Conservation (phyloP, 371 early-diverging fungal species). For the Rhizomucor pusillus region DNA sequence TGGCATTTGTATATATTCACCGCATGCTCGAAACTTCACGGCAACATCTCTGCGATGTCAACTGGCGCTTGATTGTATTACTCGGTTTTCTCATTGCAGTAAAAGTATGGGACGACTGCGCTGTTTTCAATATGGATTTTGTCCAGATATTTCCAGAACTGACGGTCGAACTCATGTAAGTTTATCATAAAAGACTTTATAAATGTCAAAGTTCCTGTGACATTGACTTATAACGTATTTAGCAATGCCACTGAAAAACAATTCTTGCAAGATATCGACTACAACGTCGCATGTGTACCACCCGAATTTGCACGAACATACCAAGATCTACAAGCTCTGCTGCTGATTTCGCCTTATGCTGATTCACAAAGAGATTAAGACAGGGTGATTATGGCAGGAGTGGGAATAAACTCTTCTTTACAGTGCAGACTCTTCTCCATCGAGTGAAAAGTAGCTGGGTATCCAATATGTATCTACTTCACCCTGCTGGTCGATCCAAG, state of each 20-base stretch:
- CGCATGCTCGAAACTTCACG: slow-evolving; percentile 65
- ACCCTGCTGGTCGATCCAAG: slow-evolving; percentile 79
- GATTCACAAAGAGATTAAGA: too few relatives aligned
- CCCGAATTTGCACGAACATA: neutral
- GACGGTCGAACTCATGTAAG: slow-evolving; percentile 24
- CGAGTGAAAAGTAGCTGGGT: slow-evolving; percentile 66
- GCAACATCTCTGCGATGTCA: slow-evolving; percentile 61
- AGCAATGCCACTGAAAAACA: neutral
- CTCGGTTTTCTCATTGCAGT: slow-evolving; percentile 69
- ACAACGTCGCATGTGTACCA: neutral
- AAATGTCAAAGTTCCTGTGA: neutral
- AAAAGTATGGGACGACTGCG: slow-evolving; percentile 89
- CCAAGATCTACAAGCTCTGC: neutral
- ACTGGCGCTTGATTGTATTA: slow-evolving; percentile 74
- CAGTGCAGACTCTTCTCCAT: slow-evolving; percentile 3
- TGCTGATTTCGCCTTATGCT: too few relatives aligned
- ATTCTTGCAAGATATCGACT: neutral
- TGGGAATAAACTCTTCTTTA: too few relatives aligned
- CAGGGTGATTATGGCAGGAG: too few relatives aligned
- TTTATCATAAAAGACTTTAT: neutral
- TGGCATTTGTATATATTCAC: slow-evolving; percentile 71
- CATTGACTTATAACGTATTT: neutral
- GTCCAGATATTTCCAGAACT: slow-evolving; percentile 73
- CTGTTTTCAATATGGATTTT: slow-evolving; percentile 84
- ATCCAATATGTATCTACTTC: slow-evolving; percentile 73